Evolutionary conservation across 192 early-diverging fungal genomes (phyloP).

Genomic region (Entrophospora sp.): DNA sequence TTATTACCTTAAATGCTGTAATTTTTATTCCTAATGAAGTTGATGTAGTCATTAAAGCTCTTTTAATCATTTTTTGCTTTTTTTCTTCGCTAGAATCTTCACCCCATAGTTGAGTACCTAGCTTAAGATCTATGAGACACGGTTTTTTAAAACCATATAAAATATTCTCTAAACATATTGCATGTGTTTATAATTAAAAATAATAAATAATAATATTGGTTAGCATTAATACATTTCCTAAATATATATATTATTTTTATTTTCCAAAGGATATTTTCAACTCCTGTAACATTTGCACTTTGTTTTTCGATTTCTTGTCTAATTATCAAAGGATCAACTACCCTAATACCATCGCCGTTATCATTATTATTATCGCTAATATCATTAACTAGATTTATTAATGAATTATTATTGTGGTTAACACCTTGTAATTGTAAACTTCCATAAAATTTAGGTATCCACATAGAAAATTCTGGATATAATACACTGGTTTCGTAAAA

Average conservation of each 20-base stretch:
- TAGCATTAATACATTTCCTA: too few relatives aligned
- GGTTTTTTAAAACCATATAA: constrained; percentile 56
- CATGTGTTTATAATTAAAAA: constrained; percentile 23
- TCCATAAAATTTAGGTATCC: constrained; percentile 66
- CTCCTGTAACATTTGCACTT: background rate
- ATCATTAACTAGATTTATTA: constrained; percentile 1
- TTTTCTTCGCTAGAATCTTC: constrained; percentile 67
- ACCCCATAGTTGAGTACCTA: constrained; percentile 73
- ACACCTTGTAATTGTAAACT: constrained; percentile 24
- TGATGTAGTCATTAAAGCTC: constrained; percentile 61
- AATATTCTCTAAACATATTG: constrained; percentile 73
- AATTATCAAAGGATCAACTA: background rate
- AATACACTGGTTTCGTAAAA: constrained; percentile 62
- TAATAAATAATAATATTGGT: constrained; percentile 12
- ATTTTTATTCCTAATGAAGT: constrained; percentile 55
- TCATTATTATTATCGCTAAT: background rate
- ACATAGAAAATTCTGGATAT: constrained; percentile 43
- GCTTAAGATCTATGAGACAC: constrained; percentile 81
- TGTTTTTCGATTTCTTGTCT: background rate
- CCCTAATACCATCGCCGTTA: background rate
- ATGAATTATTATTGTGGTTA: too few relatives aligned
- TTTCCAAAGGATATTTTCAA: constrained; percentile 40
- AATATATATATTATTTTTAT: too few relatives aligned
- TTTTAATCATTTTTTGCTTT: constrained; percentile 48
- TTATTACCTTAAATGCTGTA: constrained; percentile 59